Evolutionary conservation across 2,329 filamentous ascomycete genomes (phyloP), one percentile per base, ranked within the genome.

Genomic region (Fusarium fujikuroi): DNA sequence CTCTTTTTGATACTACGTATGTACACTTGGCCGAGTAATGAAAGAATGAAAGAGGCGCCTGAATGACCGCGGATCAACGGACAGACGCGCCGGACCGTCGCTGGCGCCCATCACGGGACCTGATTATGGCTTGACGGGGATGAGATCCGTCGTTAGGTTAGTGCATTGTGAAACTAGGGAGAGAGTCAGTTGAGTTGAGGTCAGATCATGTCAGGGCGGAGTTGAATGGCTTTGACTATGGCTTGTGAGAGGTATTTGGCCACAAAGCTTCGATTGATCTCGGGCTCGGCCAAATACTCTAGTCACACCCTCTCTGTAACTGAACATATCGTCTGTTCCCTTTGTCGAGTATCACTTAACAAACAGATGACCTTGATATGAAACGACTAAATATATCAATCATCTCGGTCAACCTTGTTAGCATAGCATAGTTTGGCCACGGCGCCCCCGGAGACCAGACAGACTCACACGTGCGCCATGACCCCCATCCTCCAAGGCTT

Each of bases 81-180:
- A 65, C 62, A 64, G 72, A 70, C 56, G 70, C 73, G 75, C 75
- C 69, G 75, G 75, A 73, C 71, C 75, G 73, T 64, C 63, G 58
- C 53, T 72, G 23, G 36, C 68, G 69, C 61, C 46, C 43, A 76
- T 72, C 73, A 75, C 70, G 53, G 65, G 69, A 72, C 66, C 59
- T 65, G 46, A 54, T 46, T 54, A 52, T 73, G 71, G 71, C 71
- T 74, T 59, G 58, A 16, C 53, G 49, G 57, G 70, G 66, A 61
- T 63, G 44, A 28, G 66, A 70, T 63, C 70, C 66, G 53, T 39
- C 12, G 42, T 47, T 56, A 42, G 23, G 34, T 34, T 34, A 46
- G 57, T 46, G n/a, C 30, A 40, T 50, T 37, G 57, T 73, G 65
- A 59, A 49, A 66, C 54, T 60, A 36, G 40, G 58, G 47, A 58